A percentile compares a stretch with the other conserved stretches of the same genome.
These are phyloP conservation scores for Kodamaea leandrae DNA, from an alignment of 805 yeast species.

Conservation along the genomic window DNA sequence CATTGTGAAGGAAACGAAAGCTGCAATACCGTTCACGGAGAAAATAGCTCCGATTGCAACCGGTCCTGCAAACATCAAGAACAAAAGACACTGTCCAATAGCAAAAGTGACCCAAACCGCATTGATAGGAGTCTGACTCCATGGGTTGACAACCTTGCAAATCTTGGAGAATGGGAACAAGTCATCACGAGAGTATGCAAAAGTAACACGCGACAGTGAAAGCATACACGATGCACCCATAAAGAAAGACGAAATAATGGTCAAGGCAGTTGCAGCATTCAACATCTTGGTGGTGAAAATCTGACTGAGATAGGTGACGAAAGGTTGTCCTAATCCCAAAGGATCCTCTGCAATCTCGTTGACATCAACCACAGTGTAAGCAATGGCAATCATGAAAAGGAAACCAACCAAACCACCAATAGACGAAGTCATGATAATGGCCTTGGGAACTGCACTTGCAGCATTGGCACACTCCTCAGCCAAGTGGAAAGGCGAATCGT, in stretches of 20 bases:
- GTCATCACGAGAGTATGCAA: constrained; percentile 66
- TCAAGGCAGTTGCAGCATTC: constrained; percentile 40
- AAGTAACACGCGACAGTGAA: constrained; percentile 67
- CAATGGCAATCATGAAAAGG: constrained; percentile 56
- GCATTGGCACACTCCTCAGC: constrained; percentile 73
- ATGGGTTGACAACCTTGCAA: constrained; percentile 49
- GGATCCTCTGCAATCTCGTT: constrained; percentile 46
- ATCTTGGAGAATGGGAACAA: constrained; percentile 56
- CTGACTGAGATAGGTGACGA: constrained; percentile 53
- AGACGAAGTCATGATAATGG: constrained; percentile 57
- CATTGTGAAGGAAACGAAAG: constrained; percentile 61
- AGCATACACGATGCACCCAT: constrained; percentile 59
- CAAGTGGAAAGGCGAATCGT: constrained; percentile 71
- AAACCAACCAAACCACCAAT: constrained; percentile 58
- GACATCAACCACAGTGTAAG: constrained; percentile 57
- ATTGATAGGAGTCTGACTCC: constrained; percentile 59
- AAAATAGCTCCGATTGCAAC: constrained; percentile 70
- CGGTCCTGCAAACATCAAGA: constrained; percentile 62
- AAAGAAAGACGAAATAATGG: constrained; percentile 40
- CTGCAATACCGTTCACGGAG: constrained; percentile 69
- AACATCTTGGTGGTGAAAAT: constrained; percentile 42
- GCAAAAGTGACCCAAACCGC: constrained; percentile 60
- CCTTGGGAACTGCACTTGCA: constrained; percentile 59
- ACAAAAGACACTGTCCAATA: constrained; percentile 53
- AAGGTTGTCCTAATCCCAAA: constrained; percentile 57